Evolutionary conservation across 2,329 filamentous ascomycete genomes (phyloP), one percentile per base, ranked within the genome.

Genomic region (Onygena corvina): DNA sequence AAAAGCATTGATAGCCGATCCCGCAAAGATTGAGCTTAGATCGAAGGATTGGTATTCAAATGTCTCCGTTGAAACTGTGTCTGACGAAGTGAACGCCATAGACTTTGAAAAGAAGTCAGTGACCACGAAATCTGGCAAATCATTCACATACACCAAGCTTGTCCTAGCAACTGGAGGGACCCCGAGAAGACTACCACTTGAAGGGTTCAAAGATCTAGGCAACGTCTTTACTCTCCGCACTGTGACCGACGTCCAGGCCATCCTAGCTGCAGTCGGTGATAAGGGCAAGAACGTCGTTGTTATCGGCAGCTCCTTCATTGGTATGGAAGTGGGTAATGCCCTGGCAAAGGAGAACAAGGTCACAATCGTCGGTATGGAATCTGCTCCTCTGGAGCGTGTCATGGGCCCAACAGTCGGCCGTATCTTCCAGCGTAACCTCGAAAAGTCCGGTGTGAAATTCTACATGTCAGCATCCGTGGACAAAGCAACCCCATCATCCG

Each of bases 271-370:
- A 4, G 84, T 94, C 42, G 87, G 87, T 4, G 71, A 77, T 25
- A 79, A 86, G 36, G 83, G 85, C 61, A 95, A 94, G 75, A 95
- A 94, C 67, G 80, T 98, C 56, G 87, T 94, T 42, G 75, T 98
- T 11, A 75, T 98, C 48, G 92, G 92, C 34, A 90, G 84, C 52
- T 94, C 87, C 0, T 98, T 98, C 67, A 98, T 98, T 61, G 92
- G 92, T 34, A 93, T 98, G 85, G 92, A 98, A 67, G 79, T 93
- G n/a, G 90, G 85, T 53, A 92, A 89, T 55, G 83, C 72, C 48
- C 70, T 93, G 0, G 81, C 84, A 38, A 84, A 83, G 58, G 83
- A 84, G 59, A 94, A 98, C 64, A 71, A 81, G 6, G 88, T 98
- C 12, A 84, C 84, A 5, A 80, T 96, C 34, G 73, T 98, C 18